Percentiles rank a stretch among this genome's conserved stretches.
Evolutionary conservation across 23 red algal species (phyloP).

Genomic region (Gracilaria vermiculophylla): DNA sequence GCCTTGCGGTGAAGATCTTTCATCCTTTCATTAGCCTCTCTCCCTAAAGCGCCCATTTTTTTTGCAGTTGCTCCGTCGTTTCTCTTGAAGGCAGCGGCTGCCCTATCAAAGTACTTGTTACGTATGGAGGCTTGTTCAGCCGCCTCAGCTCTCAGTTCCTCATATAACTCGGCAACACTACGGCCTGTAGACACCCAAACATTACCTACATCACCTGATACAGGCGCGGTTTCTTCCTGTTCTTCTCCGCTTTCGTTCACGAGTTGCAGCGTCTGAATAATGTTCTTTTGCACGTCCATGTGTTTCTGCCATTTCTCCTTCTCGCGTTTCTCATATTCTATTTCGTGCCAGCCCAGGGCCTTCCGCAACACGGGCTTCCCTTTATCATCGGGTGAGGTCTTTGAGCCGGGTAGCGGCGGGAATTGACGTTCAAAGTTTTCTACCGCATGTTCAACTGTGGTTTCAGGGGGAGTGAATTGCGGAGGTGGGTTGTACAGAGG

Average conservation of each 20-base stretch:
- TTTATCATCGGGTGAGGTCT: background rate
- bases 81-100: constrained; percentile 49
- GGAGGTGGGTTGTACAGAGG: background rate
- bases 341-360: constrained; percentile 47
- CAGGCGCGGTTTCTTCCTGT: constrained; percentile 11
- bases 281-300: background rate
- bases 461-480: background rate
- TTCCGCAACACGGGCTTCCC: constrained; percentile 13
- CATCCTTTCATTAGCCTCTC: constrained; percentile 69
- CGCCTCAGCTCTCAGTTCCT: constrained; percentile 36
- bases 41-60: constrained; percentile 46
- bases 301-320: constrained; percentile 11
- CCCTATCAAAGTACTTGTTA: constrained; percentile 64
- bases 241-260: background rate
- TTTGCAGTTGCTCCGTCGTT: constrained; percentile 55
- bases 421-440: constrained; percentile 55
- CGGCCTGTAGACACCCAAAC: constrained; percentile 62
- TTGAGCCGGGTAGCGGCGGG: constrained; percentile 16
- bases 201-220: constrained; percentile 22
- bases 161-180: constrained; percentile 41
- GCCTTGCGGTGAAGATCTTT: constrained; percentile 58
- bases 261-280: background rate
- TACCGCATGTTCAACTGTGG: constrained; percentile 29
- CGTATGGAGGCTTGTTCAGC: constrained; percentile 45
- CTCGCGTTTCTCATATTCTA: constrained; percentile 30